Base-by-base conservation (phyloP, 768 basidiomycete species). In the Suillus cothurnatus region DNA sequence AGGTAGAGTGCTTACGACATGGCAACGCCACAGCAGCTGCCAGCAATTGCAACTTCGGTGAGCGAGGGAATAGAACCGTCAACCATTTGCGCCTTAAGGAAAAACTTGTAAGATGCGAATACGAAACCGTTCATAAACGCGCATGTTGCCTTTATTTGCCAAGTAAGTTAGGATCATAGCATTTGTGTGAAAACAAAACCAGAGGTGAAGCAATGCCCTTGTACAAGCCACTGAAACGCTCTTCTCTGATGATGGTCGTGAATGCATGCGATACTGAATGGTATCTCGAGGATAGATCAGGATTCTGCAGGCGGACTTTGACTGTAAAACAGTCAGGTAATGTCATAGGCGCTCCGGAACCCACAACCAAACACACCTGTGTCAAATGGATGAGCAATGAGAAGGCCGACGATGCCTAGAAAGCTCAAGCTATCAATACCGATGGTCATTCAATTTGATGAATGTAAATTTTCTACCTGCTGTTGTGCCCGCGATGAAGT, bases 101-200 rank as follows among this genome's bases (percentile, higher is more conserved):
- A 82, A 72, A 91, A 87, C 26, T 89, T 86, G 78, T 97, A 97
- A 0, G 89, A 88, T 0, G 93, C 85, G 74, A 97, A 97, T 4
- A 96, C 87, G 19, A 94, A 80, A 15, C 95, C 94, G 71, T 96
- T 97, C 81, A 94, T 84, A 2, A 91, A 78, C 0, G 92, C 91
- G 28, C 85, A 84, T 3, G 88, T 86, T 2, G 86, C 82, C 92
- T 93, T 67, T 31, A 9, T 56, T 21, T 26, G 4, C 5, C 34
- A 21, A 11, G 21, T 59, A 49, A 63, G 55, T 56, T 39, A 23
- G 36, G 31, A 52, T 21, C 45, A 61, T 53, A 38, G 52, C 50
- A 52, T 39, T 21, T 31, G 61, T 26, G 19, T 26, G 9, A 23
- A 21, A 7, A 1, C 81, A 84, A 63, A 65, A 93, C 93, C 80